Evolutionary conservation across 495 filamentous ascomycete genomes (phyloP), one percentile per base, ranked within the genome.

Genomic region (Recurvomyces mirabilis): DNA sequence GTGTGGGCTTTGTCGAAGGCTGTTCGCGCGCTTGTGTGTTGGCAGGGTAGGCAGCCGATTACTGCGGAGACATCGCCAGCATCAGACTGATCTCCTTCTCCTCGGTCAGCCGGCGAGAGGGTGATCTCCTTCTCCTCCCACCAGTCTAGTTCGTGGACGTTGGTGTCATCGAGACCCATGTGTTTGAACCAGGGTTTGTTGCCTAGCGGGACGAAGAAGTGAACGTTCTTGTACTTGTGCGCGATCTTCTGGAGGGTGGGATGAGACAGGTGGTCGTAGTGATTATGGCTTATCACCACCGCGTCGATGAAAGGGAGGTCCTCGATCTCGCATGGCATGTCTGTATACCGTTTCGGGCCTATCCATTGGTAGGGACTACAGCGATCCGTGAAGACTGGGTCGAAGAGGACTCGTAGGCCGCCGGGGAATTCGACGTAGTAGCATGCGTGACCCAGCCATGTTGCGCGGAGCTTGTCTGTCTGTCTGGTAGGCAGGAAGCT

Each of bases 391-490:
- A 98, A 94, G 13, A 98, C 89, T 1, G 91, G 91, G 60, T 98
- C 91, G 60, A 95, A 95, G 10, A 98, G 73, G 1, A 93, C 87
- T 29, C 89, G 78, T 17, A 98, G 67, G 0, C 91, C 91, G 41
- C 71, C 65, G 13, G 91, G 89, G 54, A 93, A 95, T 59, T 95
- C 91, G 41, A 93, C 79, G 57, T 83, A 85, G 62, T 87, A 94
- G 65, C 86, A 94, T 1, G 91, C 87, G 63, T 98, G 91, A 9
- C 91, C 91, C 4, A 98, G 75, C 91, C 91, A 98, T 24, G 91
- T 98, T 29, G 89, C 87, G 15, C 89, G 80, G 6, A 98, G 75
- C 11, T 63, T 68, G 30, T 57, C 53, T 4, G 78, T 65, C 59
- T 51, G 69, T 41, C 77, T 76, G 29, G 62, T 68, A 1, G 73